Percentiles rank a stretch among this genome's conserved stretches.
Evolutionary conservation across 2,329 filamentous ascomycete species (phyloP).

Genomic region (Colletotrichum chrysophilum): DNA sequence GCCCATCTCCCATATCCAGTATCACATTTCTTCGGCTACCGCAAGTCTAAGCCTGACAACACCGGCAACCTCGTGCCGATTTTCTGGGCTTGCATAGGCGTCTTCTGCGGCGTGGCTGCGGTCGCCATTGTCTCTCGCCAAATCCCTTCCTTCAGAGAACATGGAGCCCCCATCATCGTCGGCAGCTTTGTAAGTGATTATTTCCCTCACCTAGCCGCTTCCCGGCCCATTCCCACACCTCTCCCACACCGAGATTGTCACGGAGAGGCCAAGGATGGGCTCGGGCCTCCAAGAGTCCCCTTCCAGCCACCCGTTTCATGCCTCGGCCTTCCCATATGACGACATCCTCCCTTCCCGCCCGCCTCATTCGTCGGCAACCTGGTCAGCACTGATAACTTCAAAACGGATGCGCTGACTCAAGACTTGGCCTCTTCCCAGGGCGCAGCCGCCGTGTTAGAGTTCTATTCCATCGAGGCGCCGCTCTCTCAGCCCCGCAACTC

Average conservation of each 20-base stretch:
- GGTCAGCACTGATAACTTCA: background rate
- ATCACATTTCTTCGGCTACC: constrained; percentile 72
- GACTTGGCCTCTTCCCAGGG: constrained; percentile 50
- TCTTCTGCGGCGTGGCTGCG: constrained; percentile 64
- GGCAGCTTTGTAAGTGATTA: constrained; percentile 68
- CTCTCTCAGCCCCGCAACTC: constrained; percentile 76
- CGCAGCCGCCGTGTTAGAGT: constrained; percentile 77
- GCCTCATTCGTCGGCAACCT: background rate
- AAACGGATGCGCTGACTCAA: background rate
- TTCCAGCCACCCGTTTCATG: background rate
- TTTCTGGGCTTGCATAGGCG: constrained; percentile 69
- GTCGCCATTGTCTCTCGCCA: constrained; percentile 62
- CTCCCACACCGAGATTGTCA: constrained; percentile 5
- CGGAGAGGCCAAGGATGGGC: background rate
- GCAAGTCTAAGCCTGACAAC: constrained; percentile 39
- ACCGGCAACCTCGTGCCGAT: constrained; percentile 65
- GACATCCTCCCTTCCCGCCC: background rate
- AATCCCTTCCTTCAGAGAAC: constrained; percentile 57
- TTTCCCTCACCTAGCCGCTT: background rate
- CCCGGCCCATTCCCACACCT: background rate
- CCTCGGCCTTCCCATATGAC: constrained; percentile 5
- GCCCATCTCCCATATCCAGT: constrained; percentile 67
- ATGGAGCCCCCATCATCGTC: constrained; percentile 65
- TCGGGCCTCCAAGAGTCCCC: background rate
- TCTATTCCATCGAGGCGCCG: constrained; percentile 73